Percentiles rank a stretch among this genome's conserved stretches.
Evolutionary conservation across 179 eudicot genomes (phyloP).

Genomic region (Vitellaria paradoxa): DNA sequence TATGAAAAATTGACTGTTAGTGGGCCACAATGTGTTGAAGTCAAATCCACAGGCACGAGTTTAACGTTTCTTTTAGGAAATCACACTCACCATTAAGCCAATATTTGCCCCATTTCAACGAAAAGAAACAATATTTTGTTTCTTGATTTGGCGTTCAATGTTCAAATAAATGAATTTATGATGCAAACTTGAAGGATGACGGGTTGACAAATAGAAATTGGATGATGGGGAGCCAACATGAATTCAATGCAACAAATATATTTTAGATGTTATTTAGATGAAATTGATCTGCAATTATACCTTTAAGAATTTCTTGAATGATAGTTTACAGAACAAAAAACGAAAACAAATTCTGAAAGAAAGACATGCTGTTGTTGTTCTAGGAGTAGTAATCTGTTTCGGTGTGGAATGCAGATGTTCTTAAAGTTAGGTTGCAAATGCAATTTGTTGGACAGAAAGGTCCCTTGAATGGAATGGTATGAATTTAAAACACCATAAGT

Average conservation of each 20-base stretch:
- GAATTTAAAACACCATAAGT: not conserved
- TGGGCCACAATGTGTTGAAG: no score
- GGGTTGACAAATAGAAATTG: not conserved
- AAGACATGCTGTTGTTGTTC: not conserved
- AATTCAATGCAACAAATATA: not conserved
- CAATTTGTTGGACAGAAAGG: conserved; percentile 93
- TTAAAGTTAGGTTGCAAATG: conserved; percentile 97
- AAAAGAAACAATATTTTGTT: not conserved
- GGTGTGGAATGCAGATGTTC: conserved; percentile 64
- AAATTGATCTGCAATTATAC: not conserved
- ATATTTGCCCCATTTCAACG: no score
- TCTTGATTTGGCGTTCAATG: not conserved
- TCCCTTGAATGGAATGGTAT: conserved; percentile 82
- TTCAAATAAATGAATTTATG: not conserved
- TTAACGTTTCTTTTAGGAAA: no score
- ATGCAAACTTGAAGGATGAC: not conserved
- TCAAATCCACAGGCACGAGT: no score
- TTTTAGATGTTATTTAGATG: not conserved
- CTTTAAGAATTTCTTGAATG: not conserved
- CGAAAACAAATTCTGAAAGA: not conserved
- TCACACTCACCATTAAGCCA: no score
- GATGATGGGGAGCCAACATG: not conserved
- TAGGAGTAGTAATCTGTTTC: conserved; percentile 6
- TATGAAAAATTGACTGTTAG: no score
- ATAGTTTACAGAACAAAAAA: not conserved